Evolutionary conservation across 805 yeast genomes (phyloP).

Genomic region (Candida methanosorbosa): DNA sequence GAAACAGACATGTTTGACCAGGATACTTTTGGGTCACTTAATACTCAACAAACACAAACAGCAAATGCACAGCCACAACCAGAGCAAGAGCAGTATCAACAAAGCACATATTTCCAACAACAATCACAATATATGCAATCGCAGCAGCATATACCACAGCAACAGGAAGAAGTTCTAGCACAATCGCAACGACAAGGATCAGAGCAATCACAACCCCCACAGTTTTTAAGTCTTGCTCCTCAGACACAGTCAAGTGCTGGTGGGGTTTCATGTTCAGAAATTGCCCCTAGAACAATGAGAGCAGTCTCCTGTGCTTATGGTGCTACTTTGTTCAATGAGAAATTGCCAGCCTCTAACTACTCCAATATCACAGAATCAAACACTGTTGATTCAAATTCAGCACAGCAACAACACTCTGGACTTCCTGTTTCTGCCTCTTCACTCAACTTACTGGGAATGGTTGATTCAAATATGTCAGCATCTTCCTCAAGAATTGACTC

Average conservation of each 20-base stretch:
- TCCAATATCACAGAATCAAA: no score
- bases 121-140: neutral
- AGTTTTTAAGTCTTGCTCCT: no score
- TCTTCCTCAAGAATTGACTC: no score
- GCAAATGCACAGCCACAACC: neutral
- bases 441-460: no score
- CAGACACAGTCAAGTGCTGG: conserved; percentile 1
- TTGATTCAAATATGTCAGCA: no score
- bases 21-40: neutral
- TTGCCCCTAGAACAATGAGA: conserved; percentile 13
- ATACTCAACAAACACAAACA: neutral
- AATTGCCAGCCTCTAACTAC: no score
- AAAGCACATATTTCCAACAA: neutral
- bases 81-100: neutral
- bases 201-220: neutral
- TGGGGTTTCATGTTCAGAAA: conserved; percentile 14
- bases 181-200: neutral
- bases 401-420: no score
- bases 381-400: no score
- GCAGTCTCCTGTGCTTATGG: neutral
- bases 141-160: neutral
- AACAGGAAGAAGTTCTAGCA: neutral
- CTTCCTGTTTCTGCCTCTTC: no score
- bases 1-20: neutral
- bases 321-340: neutral